A percentile compares a stretch with the other conserved stretches of the same genome.
phyloP scores from a whole-genome alignment of 371 early-diverging fungal genomes.

The Thermomucor indicae-seudaticae region DNA sequence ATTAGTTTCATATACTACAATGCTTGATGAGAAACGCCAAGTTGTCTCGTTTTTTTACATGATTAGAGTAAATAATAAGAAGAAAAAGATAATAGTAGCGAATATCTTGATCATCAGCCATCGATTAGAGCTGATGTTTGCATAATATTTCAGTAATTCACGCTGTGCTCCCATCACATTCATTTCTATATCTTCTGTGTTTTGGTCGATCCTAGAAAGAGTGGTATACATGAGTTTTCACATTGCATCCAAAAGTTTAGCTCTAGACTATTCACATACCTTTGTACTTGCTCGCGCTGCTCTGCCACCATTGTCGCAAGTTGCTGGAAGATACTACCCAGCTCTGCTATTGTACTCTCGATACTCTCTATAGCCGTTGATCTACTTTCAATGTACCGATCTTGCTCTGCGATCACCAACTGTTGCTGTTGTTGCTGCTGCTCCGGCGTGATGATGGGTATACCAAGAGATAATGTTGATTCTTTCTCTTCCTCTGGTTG shows the following conservation, averaged over 20 bases:
- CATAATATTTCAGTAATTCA: slow-evolving; percentile 87
- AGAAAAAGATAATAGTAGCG: slow-evolving; percentile 70
- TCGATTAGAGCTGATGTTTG: slow-evolving; percentile 87
- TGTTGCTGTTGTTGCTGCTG: slow-evolving; percentile 64
- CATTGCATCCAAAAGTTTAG: background rate
- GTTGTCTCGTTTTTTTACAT: slow-evolving; percentile 36
- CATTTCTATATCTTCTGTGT: slow-evolving; percentile 88
- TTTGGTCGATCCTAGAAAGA: slow-evolving; percentile 83
- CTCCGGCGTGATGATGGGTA: slow-evolving; percentile 46
- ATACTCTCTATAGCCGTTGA: slow-evolving; percentile 91
- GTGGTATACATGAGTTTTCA: background rate
- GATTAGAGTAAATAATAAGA: slow-evolving; percentile 40
- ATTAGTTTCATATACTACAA: too few species aligned
- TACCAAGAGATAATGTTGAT: slow-evolving; percentile 42
- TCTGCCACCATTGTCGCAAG: slow-evolving; percentile 91
- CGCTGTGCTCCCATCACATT: slow-evolving; percentile 90
- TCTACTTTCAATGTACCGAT: slow-evolving; percentile 80
- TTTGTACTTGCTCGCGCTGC: slow-evolving; percentile 92
- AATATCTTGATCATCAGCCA: slow-evolving; percentile 96
- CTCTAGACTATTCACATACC: slow-evolving; percentile 46
- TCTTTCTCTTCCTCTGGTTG: slow-evolving; percentile 21
- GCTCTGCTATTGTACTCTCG: slow-evolving; percentile 94
- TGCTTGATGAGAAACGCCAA: too few species aligned
- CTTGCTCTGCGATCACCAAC: slow-evolving; percentile 46
- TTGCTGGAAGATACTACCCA: slow-evolving; percentile 95